phyloP scores from a whole-genome alignment of 108 stramenopile species.

The Cyclotella sp. region DNA sequence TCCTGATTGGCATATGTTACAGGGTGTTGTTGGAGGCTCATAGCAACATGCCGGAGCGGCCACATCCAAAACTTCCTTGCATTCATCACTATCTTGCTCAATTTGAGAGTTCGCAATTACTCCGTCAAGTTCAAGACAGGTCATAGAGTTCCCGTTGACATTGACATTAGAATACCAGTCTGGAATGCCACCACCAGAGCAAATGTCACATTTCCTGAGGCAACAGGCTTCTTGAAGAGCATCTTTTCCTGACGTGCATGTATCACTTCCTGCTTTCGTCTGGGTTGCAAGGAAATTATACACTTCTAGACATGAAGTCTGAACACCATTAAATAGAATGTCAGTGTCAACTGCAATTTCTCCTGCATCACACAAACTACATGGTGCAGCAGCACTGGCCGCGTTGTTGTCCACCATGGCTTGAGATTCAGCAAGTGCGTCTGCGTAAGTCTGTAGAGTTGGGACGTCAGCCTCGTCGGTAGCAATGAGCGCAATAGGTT shows the following conservation, averaged over 20 bases:
- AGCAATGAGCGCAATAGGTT: slow-evolving; percentile 86
- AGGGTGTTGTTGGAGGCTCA: slow-evolving; percentile 47
- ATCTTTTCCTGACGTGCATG: slow-evolving; percentile 37
- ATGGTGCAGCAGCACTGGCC: slow-evolving; percentile 39
- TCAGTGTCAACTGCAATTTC: slow-evolving; percentile 39
- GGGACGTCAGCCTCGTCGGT: slow-evolving; percentile 72
- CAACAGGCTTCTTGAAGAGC: slow-evolving; percentile 48
- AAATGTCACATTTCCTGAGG: slow-evolving; percentile 50
- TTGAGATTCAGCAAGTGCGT: slow-evolving; percentile 20
- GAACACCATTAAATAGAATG: slow-evolving; percentile 52
- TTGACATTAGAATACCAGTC: slow-evolving; percentile 57
- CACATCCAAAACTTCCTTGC: slow-evolving; percentile 41
- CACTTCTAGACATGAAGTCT: slow-evolving; percentile 45
- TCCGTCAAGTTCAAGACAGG: slow-evolving; percentile 51
- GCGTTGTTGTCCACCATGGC: background rate
- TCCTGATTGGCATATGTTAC: slow-evolving; percentile 46
- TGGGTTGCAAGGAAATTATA: slow-evolving; percentile 52
- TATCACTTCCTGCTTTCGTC: slow-evolving; percentile 46
- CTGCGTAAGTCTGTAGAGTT: slow-evolving; percentile 70
- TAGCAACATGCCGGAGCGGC: slow-evolving; percentile 55
- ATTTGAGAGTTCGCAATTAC: slow-evolving; percentile 40
- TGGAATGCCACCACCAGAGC: slow-evolving; percentile 51
- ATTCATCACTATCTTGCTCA: slow-evolving; percentile 38
- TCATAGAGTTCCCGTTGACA: slow-evolving; percentile 55
- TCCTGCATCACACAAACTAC: slow-evolving; percentile 39